These are phyloP conservation scores for Ramichloridium luteum DNA, from an alignment of 2,329 filamentous ascomycete species.

Conservation along the genomic window DNA sequence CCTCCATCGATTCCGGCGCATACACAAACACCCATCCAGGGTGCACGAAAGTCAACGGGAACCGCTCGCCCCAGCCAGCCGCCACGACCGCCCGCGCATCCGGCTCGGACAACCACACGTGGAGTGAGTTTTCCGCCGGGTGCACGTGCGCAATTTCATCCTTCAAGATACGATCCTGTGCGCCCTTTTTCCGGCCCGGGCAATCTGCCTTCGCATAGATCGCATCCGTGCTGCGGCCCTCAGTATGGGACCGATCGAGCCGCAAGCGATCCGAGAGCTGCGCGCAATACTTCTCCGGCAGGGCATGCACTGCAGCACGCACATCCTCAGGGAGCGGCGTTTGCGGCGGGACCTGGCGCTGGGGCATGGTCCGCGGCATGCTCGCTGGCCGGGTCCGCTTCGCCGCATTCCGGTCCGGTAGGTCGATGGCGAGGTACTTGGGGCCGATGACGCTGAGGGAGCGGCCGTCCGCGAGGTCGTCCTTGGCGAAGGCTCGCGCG, in stretches of 20 bases:
- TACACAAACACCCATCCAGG: conserved; percentile 11
- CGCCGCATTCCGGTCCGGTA: conserved; percentile 7
- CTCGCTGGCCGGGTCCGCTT: conserved; percentile 5
- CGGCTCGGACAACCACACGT: conserved; percentile 11
- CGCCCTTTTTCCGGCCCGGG: background rate
- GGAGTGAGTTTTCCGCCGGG: conserved; percentile 11
- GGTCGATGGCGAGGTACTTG: conserved; percentile 4
- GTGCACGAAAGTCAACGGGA: conserved; percentile 10
- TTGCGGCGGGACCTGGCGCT: conserved; percentile 10
- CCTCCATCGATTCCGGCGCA: conserved; percentile 27
- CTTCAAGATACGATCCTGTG: conserved; percentile 6
- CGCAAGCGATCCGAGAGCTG: conserved; percentile 3
- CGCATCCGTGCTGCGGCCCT: conserved; percentile 10
- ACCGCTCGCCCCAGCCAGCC: conserved; percentile 11
- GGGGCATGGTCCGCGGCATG: conserved; percentile 8
- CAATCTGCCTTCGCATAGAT: conserved; percentile 9
- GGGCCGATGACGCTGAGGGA: conserved; percentile 4
- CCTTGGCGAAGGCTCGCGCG: conserved; percentile 5
- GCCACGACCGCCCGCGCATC: conserved; percentile 9
- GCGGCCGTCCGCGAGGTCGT: conserved; percentile 8
- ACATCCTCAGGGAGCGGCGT: conserved; percentile 4
- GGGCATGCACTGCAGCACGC: conserved; percentile 5
- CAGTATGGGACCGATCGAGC: conserved; percentile 8
- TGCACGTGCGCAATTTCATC: conserved; percentile 13
- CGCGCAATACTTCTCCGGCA: conserved; percentile 6